Evolutionary conservation across 2,329 filamentous ascomycete species (phyloP).

Genomic region (Aspergillus tanneri): DNA sequence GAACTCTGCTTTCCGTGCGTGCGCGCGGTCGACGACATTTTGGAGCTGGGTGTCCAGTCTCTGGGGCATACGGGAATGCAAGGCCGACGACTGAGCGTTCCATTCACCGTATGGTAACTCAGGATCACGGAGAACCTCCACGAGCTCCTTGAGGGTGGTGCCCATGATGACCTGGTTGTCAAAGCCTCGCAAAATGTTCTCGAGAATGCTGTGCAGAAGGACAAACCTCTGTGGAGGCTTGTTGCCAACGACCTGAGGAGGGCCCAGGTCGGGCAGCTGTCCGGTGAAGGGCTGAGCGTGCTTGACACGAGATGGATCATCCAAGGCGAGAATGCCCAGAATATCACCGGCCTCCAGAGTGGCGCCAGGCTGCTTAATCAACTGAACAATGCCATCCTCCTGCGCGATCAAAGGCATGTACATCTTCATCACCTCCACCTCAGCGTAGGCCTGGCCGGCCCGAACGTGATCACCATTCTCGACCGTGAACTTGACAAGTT

Average conservation of each 20-base stretch:
- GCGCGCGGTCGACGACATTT: constrained; percentile 81
- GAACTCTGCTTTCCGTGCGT: constrained; percentile 78
- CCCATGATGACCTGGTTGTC: constrained; percentile 98
- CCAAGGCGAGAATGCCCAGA: constrained; percentile 90
- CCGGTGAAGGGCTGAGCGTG: constrained; percentile 91
- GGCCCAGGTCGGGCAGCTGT: constrained; percentile 81
- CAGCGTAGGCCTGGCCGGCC: constrained; percentile 89
- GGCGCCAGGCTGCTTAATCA: constrained; percentile 99
- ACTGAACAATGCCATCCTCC: constrained; percentile 93
- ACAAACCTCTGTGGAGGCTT: constrained; percentile 89
- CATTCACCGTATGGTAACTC: constrained; percentile 96
- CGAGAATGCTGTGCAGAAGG: constrained; percentile 72
- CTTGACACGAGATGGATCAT: constrained; percentile 95
- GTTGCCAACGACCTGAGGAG: constrained; percentile 80
- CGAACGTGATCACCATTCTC: constrained; percentile 92
- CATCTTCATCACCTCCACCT: constrained; percentile 99
- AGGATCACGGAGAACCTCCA: constrained; percentile 84
- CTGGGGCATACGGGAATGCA: constrained; percentile 96
- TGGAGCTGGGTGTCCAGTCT: constrained; percentile 82
- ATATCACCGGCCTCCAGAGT: constrained; percentile 97
- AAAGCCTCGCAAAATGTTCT: constrained; percentile 87
- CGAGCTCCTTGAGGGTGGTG: constrained; percentile 77
- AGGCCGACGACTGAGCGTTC: constrained; percentile 89
- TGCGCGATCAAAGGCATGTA: constrained; percentile 97
- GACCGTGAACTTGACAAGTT: constrained; percentile 96